A percentile compares a stretch with the other conserved stretches of the same genome.
Evolutionary conservation across 176 grass and related monocot species (phyloP).

Genomic region (barley (Hordeum vulgare)): MorexV3_pseudomolecules_assembly NC_058519.1:47231429-47231928

Average conservation of each 20-base stretch:
- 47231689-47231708: slow-evolving; percentile 99
- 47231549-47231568: slow-evolving; percentile 92
- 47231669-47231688: slow-evolving; percentile 95
- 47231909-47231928: slow-evolving; percentile 11
- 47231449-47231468: slow-evolving; percentile 40
- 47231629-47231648: slow-evolving; percentile 98
- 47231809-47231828: slow-evolving; percentile 64
- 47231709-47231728: slow-evolving; percentile 98
- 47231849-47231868: slow-evolving; percentile 65
- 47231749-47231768: slow-evolving; percentile 99
- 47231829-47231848: slow-evolving; percentile 85
- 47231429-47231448: slow-evolving; percentile 19
- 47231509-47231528: slow-evolving; percentile 87
- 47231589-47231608: slow-evolving; percentile 94
- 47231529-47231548: slow-evolving; percentile 92
- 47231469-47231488: slow-evolving; percentile 71
- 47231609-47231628: slow-evolving; percentile 83
- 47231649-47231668: slow-evolving; percentile 97
- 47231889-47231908: background rate
- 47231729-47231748: slow-evolving; percentile 98
- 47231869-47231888: background rate
- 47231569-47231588: slow-evolving; percentile 97
- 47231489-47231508: slow-evolving; percentile 97
- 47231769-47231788: slow-evolving; percentile 98
- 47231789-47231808: slow-evolving; percentile 87